Evolutionary conservation across 768 basidiomycete genomes (phyloP).

Genomic region (Hygrophorus russula): DNA sequence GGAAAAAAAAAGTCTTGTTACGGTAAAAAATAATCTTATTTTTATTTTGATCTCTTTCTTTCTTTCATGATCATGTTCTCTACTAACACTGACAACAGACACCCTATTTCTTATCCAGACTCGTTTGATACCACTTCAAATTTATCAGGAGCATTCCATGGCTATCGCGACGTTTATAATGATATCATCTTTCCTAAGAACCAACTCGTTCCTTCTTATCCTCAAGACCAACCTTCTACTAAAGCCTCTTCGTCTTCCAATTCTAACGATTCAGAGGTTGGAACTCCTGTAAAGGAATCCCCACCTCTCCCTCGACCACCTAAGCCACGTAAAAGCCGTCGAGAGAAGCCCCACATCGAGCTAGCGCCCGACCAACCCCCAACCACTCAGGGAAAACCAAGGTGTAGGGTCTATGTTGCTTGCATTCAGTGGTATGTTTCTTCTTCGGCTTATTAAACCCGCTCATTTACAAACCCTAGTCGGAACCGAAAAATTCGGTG

Average conservation of each 20-base stretch:
- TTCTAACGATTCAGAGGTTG: not conserved
- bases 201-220: not conserved
- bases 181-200: not conserved
- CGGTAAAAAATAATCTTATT: too few species aligned
- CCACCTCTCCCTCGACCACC: slow-evolving; percentile 6
- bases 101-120: too few species aligned
- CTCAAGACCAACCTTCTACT: not conserved
- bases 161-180: too few species aligned
- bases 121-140: too few species aligned
- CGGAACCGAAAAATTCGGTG: slow-evolving; percentile 74
- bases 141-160: too few species aligned
- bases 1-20: too few species aligned
- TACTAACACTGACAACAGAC: too few species aligned
- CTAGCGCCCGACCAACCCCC: slow-evolving; percentile 70
- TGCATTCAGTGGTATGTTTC: slow-evolving; percentile 60
- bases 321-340: slow-evolving; percentile 31
- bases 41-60: too few species aligned
- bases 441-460: slow-evolving; percentile 4
- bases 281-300: slow-evolving; percentile 9
- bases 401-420: slow-evolving; percentile 68
- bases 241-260: not conserved
- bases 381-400: slow-evolving; percentile 70
- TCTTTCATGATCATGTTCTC: too few species aligned
- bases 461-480: slow-evolving; percentile 23
- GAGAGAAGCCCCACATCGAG: slow-evolving; percentile 49